These are phyloP conservation scores for Bolboschoenus planiculmis DNA, from an alignment of 176 grass and related monocot species.

Conservation along the genomic window DNA sequence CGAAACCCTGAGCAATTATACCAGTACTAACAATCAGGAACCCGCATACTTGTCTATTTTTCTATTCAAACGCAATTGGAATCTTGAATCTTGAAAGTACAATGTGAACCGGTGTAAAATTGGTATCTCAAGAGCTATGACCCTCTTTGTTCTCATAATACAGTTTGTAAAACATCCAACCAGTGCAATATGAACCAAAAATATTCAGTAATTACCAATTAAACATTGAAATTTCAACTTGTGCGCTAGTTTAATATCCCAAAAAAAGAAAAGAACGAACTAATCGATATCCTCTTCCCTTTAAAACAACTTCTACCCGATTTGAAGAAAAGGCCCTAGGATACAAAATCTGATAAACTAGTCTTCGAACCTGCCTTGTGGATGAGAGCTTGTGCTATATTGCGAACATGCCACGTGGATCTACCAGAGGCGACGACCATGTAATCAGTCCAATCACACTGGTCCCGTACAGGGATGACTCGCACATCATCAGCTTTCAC, in stretches of 20 bases:
- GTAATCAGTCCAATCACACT: constrained; percentile 70
- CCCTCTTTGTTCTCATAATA: neutral
- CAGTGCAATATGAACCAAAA: neutral
- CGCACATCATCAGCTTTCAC: constrained; percentile 76
- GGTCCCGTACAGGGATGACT: constrained; percentile 69
- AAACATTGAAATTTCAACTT: neutral
- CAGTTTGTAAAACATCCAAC: neutral
- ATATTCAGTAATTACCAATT: neutral
- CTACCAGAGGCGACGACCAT: constrained; percentile 87
- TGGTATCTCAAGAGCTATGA: neutral
- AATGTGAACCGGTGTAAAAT: neutral
- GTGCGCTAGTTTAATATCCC: neutral
- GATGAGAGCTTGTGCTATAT: constrained; percentile 94
- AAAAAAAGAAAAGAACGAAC: too few species aligned
- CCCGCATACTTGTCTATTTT: neutral
- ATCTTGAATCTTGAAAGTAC: neutral
- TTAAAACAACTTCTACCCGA: neutral
- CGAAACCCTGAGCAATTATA: neutral
- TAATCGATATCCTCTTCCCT: neutral
- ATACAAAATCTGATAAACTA: constrained; percentile 1
- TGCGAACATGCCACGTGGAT: constrained; percentile 87
- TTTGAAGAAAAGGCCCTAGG: neutral
- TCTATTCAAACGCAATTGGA: neutral
- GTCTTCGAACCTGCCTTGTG: constrained; percentile 46
- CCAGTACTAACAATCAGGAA: neutral